These are phyloP conservation scores for Hibiscus trionum DNA, from an alignment of 345 rosid species.

Conservation along the genomic window DNA sequence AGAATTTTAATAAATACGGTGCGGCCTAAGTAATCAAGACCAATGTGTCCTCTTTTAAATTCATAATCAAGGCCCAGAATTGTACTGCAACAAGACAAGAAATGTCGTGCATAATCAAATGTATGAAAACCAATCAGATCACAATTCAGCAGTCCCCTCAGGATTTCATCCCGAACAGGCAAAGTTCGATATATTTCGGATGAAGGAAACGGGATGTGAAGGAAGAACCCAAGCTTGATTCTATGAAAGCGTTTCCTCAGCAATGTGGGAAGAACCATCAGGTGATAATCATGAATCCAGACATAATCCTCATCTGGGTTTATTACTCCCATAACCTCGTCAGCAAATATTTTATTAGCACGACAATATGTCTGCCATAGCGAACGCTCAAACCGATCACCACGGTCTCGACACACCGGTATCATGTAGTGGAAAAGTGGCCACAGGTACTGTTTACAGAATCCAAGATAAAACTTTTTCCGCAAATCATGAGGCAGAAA, in stretches of 20 bases:
- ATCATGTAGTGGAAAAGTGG: slow-evolving; percentile 65
- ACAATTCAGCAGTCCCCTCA: slow-evolving; percentile 49
- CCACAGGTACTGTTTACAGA: slow-evolving; percentile 65
- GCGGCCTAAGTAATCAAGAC: slow-evolving; percentile 62
- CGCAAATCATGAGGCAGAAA: slow-evolving; percentile 50
- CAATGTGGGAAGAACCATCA: slow-evolving; percentile 61
- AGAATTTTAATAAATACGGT: slow-evolving; percentile 49
- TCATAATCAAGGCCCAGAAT: slow-evolving; percentile 63
- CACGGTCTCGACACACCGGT: slow-evolving; percentile 58
- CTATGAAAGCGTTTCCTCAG: slow-evolving; percentile 45
- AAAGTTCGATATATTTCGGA: slow-evolving; percentile 57
- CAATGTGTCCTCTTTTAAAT: slow-evolving; percentile 62
- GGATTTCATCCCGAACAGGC: slow-evolving; percentile 51
- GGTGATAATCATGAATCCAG: slow-evolving; percentile 64
- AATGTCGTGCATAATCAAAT: slow-evolving; percentile 62
- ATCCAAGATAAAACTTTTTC: slow-evolving; percentile 54
- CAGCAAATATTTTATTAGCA: slow-evolving; percentile 57
- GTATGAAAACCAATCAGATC: slow-evolving; percentile 66
- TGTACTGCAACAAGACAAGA: slow-evolving; percentile 60
- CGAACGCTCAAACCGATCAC: slow-evolving; percentile 53
- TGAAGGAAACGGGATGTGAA: slow-evolving; percentile 61
- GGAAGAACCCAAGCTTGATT: slow-evolving; percentile 58
- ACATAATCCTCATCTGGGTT: slow-evolving; percentile 54
- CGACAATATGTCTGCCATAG: slow-evolving; percentile 58
- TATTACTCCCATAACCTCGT: slow-evolving; percentile 59